Evolutionary conservation across 1,139 yeast species (phyloP), one percentile per base, ranked within the genome.

Genomic region (Candida sanyaensis): DNA sequence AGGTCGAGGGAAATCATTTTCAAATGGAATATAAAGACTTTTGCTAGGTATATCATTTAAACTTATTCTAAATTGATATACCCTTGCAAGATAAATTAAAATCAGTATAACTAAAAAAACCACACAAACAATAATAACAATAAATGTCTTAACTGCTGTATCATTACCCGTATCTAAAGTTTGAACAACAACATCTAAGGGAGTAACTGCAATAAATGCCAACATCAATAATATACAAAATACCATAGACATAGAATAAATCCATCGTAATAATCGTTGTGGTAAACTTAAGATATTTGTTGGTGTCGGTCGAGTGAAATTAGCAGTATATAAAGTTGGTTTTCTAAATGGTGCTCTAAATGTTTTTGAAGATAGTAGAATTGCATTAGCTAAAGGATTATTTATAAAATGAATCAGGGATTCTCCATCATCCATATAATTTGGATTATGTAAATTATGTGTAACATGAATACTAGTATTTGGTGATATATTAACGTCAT

Each of bases 31-130:
- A 62, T 88, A 90, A 23, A 70, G 65, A 8, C 77, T 67, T 42
- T 81, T 71, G 50, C 83, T 75, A 0, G 97, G 97, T 17, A 91
- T 87, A 54, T 86, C 95, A 50, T 82, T 81, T 57, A 91, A 63
- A 27, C 86, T 70, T 40, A 81, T 74, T 49, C 85, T 73, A 44
- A 79, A 75, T 38, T 80, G 77, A 50, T 84, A 72, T n/a, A 89
- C 67, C 50, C 97, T 63, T 53, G 71, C 62, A 47, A 75, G 66
- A 57, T 75, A 76, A 23, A 88, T 63, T 2, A 81, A 52, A 5
- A 81, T 55, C 10, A 82, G 69, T 7, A 78, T 61, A 0, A 85
- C 54, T 1, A 82, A 69, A 52, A 87, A 83, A 4, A 82, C 69
- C 5, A 83, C 89, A 58, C 89, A 79, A 8, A 87, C 90, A 43